Base-by-base conservation (phyloP, 495 filamentous ascomycete genomes). In the Trichoderma virens region DNA sequence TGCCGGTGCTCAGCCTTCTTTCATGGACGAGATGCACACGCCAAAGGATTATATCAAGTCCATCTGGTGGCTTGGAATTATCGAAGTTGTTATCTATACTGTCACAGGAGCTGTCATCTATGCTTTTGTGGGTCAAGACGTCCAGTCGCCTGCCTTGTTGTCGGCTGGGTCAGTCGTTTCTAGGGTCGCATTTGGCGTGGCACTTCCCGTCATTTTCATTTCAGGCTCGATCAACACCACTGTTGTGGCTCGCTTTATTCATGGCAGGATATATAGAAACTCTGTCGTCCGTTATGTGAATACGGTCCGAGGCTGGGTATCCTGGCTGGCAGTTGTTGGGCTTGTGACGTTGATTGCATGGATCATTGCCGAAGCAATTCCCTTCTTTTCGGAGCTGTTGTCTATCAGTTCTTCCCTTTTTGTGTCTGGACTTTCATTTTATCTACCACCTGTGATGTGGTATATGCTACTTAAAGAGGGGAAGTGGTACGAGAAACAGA, bases 101-200 rank as follows among this genome's bases (percentile, higher is more conserved):
- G 66, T 87, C 39, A 84, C 87, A 2, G 85, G 85, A 13, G 79
- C 86, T 3, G 77, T 92, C 27, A 86, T 92, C 66, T 95, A 93
- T 76, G 78, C 74, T 72, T 95, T 84, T 70, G 85, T 86, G 34
- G 91, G 91, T 18, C 72, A 72, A 1, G 73, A 76, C 18, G 90
- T 93, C 45, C 67, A 75, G 6, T 86, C 85, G 1, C 90, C 90
- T 0, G 89, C 90, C 3, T 80, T 93, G 0, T 80, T 85, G n/a
- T 86, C 86, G 0, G 85, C 88, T 8, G 80, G 84, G 11, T 74
- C 77, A 1, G 28, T 83, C 0, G 71, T 93, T 16, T 82, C 83
- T 64, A 91, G 90, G 73, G 73, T 92, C 45, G 88, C 90, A 3
- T 96, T 89, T 69, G 91, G 90, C 20, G 78, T 95, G 65, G 90